A percentile compares a stretch with the other conserved stretches of the same genome.
Conservation (phyloP, 176 grass and related monocot species). For the Phoenix roebelenii region DNA sequence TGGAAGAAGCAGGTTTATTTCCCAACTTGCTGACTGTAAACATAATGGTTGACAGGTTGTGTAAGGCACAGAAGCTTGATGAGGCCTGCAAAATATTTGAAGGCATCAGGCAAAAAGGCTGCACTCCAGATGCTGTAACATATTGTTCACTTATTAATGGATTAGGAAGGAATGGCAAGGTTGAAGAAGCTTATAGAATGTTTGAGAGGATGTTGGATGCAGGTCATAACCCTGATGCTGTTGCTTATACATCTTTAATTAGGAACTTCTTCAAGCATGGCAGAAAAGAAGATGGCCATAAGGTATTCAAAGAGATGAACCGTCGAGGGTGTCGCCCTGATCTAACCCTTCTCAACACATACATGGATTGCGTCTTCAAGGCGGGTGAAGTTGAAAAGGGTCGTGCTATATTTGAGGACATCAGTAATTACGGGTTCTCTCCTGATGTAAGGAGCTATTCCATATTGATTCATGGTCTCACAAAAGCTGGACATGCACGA, state of each 20-base stretch:
- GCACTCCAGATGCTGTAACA: constrained; percentile 60
- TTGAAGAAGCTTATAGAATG: constrained; percentile 80
- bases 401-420: constrained; percentile 65
- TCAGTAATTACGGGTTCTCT: constrained; percentile 42
- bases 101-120: constrained; percentile 51
- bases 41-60: constrained; percentile 95
- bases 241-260: constrained; percentile 80
- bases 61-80: constrained; percentile 64
- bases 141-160: constrained; percentile 90
- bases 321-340: constrained; percentile 58
- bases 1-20: constrained; percentile 65
- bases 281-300: constrained; percentile 96
- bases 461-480: constrained; percentile 94
- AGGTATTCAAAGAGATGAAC: constrained; percentile 91
- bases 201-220: constrained; percentile 84
- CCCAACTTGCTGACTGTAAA: constrained; percentile 77
- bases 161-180: constrained; percentile 69
- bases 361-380: constrained; percentile 95
- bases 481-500: constrained; percentile 78
- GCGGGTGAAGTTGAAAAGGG: constrained; percentile 67
- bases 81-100: constrained; percentile 76
- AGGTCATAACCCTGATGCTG: constrained; percentile 56
- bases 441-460: constrained; percentile 78
- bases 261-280: constrained; percentile 78
- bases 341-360: constrained; percentile 82